Base-by-base conservation (phyloP, 225 moss, liverwort and hornwort genomes). In the Bryum argenteum region DNA sequence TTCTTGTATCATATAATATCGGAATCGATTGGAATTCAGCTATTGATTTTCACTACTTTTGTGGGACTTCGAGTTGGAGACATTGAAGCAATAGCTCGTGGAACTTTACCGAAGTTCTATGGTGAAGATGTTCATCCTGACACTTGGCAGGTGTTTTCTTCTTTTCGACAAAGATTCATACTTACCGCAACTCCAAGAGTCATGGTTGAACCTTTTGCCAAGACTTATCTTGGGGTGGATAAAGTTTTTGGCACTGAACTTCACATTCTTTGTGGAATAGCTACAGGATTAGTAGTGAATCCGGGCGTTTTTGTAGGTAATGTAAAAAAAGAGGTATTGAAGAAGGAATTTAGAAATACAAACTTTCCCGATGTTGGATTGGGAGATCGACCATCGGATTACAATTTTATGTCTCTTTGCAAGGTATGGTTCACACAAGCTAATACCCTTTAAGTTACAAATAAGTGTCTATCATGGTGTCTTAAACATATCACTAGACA, bases 21-120 rank as follows among this genome's bases (percentile, higher is more conserved):
- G 0, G 81, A 87, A 78, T 78, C 82, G 0, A 23, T 67, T 42
- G 90, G 87, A 11, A 79, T 93, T 23, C 79, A 71, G 10, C 0
- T 91, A 7, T 60, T 91, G 17, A 74, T 87, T 33, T 91, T 88
- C 3, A 71, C 91, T 37, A 81, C 89, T 3, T 82, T 90, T 33
- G 87, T 12, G 1, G 93, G 93, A 6, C 83, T 91, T 14, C 74
- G 72, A 71, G 71, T 82, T 9, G 11, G 54, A 6, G 77, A 78
- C 16, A 81, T 92, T 54, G 81, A 92, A 71, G 84, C 84, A 9
- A 83, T 90, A 11, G 86, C 88, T 0, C 77, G 84, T 5, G 88
- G 86, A 65, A 90, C 90, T 8, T 13, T 92, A 8, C 92, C 92
- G 6, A 92, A 90, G 14, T 92, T 92, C 70, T 92, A 88, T 52